phyloP scores from a whole-genome alignment of 148 eudicot species.

The Persicaria maculosa region DNA sequence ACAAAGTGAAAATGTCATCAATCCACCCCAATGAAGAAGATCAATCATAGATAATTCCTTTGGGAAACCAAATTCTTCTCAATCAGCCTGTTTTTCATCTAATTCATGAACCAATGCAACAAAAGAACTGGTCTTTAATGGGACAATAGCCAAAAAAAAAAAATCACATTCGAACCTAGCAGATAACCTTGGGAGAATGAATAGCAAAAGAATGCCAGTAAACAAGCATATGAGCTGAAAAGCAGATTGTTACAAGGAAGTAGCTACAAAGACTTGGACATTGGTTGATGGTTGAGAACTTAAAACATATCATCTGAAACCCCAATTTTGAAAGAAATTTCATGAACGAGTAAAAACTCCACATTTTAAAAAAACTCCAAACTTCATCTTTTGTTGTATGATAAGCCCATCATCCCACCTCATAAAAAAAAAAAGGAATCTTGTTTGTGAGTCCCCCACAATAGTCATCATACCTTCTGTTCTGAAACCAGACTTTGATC shows the following conservation, averaged over 20 bases:
- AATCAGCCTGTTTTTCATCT: background rate
- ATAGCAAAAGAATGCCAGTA: background rate
- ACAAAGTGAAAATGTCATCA: background rate
- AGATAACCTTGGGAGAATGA: background rate
- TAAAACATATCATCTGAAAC: background rate
- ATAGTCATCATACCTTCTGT: conserved; percentile 12
- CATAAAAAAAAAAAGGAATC: background rate
- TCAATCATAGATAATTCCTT: background rate
- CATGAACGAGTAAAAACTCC: no score
- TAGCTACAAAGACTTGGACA: background rate
- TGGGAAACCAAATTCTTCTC: background rate
- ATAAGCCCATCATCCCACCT: background rate
- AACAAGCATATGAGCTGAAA: background rate
- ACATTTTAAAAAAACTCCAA: background rate
- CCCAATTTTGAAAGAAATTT: background rate
- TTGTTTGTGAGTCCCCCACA: background rate
- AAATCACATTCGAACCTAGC: background rate
- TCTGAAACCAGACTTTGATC: conserved; percentile 26
- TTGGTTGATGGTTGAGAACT: background rate
- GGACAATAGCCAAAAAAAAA: background rate
- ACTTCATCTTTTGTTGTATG: background rate
- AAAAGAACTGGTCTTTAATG: background rate
- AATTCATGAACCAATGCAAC: background rate
- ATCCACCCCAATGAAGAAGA: background rate
- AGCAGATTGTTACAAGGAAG: background rate